Base-by-base conservation (phyloP, 768 basidiomycete genomes). In the Lactarius hengduanensis region DNA sequence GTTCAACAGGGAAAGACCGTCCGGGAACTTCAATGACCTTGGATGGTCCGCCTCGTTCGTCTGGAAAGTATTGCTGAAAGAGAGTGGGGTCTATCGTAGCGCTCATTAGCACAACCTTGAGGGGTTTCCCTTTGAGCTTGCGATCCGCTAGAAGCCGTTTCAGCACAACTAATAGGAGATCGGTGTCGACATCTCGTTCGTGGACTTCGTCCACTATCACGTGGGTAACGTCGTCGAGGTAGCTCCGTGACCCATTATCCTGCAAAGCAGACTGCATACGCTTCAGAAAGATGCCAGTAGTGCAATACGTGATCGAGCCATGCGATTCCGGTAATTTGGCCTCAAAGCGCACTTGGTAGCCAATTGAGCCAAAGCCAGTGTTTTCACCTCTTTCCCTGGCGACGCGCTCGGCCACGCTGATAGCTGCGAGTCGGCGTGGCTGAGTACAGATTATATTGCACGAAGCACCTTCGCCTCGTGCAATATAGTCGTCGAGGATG, bases 151-250 rank as follows among this genome's bases (percentile, higher is more conserved):
- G 76, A 28, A 96, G 77, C 28, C 92, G 85, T 76, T 96, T 95
- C 62, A 98, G 82, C 6, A 95, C 92, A 64, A 94, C 92, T 20
- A 98, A 83, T 53, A 94, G 78, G 28, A 97, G 78, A 76, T 97
- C 96, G 0, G 93, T 96, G 73, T 97, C 94, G 66, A 96, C 86
- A 71, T 96, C 94, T 34, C 96, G 89, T 77, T 97, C 96, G 75
- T 98, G 96, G 4, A 94, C 95, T 78, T 98, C 95, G 75, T 98
- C 96, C 32, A 98, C 93, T 55, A 97, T 77, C 65, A 98, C 85
- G 74, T 97, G 96, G 10, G 94, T 93, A 60, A 96, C 82, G 61
- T 86, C 81, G 71, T 96, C 94, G 65, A 96, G 78, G 69, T 66
- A 58, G 13, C 78, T 73, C 66, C 75, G 74, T 40, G 78, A 67